Evolutionary conservation across 768 basidiomycete species (phyloP), one percentile per base, ranked within the genome.

Genomic region (Trametes villosa): DNA sequence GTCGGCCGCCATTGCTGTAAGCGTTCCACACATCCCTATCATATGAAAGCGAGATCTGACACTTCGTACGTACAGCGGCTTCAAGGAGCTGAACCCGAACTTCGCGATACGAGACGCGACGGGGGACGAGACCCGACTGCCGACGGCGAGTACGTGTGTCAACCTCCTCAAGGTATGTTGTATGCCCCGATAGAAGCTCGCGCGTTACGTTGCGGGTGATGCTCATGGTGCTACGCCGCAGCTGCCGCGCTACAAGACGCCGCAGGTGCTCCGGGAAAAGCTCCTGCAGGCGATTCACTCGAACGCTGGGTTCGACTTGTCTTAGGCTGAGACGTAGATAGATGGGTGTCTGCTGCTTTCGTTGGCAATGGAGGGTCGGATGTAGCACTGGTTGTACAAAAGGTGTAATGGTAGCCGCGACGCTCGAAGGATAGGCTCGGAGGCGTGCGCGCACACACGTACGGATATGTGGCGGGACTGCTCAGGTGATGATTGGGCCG

Each of bases 271-370:
- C 24, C 79, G 84, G 11, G 77, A 83, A 49, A 98, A 97, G 74
- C 77, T 98, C 29, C 68, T 96, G 6, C 89, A 94, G 68, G 92
- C 94, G 1, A 92, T 98, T 69, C 89, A 81, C 44, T 86, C 93
- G 0, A 89, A 88, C 41, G 92, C 94, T 4, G 96, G 96, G 1
- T 98, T 98, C 63, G 96, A 98, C 76, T 78, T 98, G 50, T 97
- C 95, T 11, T 97, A n/a, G 60, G 53, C 27, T 12, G 38, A 3
- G 18, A 9, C 15, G 29, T 9, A 12, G 12, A 11, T 33, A 20
- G 24, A 18, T 9, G 11, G 45, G 7, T 42, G 18, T 42, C n/a
- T 13, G 22, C 9, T 15, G 44, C 44, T 45, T 45, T 22, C 22
- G 42, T 11, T 22, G 42, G 29, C 9, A 3, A 30, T 27, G 46